Evolutionary conservation across 2,329 filamentous ascomycete species (phyloP).

Genomic region (Talaromyces funiculosus): DNA sequence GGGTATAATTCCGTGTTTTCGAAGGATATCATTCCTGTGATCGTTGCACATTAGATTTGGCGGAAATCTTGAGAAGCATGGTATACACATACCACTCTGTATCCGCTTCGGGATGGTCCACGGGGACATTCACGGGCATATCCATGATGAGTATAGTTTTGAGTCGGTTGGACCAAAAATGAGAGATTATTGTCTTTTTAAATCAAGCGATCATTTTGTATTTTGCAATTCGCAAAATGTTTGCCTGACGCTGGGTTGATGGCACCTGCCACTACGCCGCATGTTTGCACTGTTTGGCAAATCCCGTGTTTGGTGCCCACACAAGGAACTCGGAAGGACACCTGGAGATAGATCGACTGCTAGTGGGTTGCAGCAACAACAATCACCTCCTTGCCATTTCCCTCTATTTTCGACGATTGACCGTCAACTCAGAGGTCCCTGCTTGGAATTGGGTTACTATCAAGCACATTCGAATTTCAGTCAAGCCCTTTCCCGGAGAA

Average conservation of each 20-base stretch:
- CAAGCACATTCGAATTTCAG: neutral
- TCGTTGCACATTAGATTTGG: constrained; percentile 14
- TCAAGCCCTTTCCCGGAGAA: constrained; percentile 19
- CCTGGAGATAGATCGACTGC: constrained; percentile 25
- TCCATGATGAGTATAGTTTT: constrained; percentile 37
- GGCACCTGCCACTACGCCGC: constrained; percentile 23
- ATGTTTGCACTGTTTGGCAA: constrained; percentile 36
- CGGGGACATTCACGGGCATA: constrained; percentile 67
- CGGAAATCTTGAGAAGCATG: neutral
- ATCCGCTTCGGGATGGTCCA: constrained; percentile 84
- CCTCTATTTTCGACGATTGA: neutral
- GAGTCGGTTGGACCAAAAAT: neutral
- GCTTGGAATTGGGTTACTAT: neutral
- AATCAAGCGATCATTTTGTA: neutral
- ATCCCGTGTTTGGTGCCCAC: constrained; percentile 19
- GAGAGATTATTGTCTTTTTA: neutral
- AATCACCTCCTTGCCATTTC: constrained; percentile 1
- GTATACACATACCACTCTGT: constrained; percentile 73
- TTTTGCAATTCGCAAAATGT: neutral
- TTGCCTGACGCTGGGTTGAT: constrained; percentile 3
- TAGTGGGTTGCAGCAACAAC: constrained; percentile 4
- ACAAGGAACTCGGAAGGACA: constrained; percentile 35
- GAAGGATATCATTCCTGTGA: constrained; percentile 90
- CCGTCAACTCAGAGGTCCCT: neutral
- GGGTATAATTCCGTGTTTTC: constrained; percentile 94